Base-by-base conservation (phyloP, 352 stramenopile species). In the Pythium rhizo-oryzae region DNA sequence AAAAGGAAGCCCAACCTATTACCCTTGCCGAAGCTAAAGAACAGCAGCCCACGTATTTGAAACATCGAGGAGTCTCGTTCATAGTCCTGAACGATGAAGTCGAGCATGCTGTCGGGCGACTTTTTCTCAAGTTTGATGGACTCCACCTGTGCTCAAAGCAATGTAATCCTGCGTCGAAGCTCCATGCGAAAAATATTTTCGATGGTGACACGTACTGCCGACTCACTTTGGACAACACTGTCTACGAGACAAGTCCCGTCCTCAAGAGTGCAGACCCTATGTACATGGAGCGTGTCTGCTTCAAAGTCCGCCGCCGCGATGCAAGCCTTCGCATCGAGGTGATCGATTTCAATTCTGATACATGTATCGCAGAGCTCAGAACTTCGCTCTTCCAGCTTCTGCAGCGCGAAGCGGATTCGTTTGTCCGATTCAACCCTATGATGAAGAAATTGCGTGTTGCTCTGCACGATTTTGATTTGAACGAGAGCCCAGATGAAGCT, bases 111-210 rank as follows among this genome's bases (percentile, higher is more conserved):
- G 69, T 83, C 2, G 88, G 88, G 2, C 67, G 88, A 33, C 73
- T 96, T 13, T 96, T 80, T 62, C 78, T 94, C 43, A 88, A 81
- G 49, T 90, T 96, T 54, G 82, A 91, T 30, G 87, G 88, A 2
- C 71, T 94, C 12, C 88, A 96, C 49, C 54, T 96, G 57, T 96
- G 88, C 63, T 87, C 88, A 0, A 96, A 94, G 59, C 81, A 94
- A n/a, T 96, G 88, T 47, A 77, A 86, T 1, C 63, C 62, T 24
- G 68, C 75, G 16, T 72, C 82, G 16, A 82, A 89, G 60, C 75
- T 92, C 33, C 88, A 96, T 16, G 83, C 87, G 16, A 91, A 92
- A 57, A 96, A 96, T 51, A 90, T 96, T 8, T 96, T 94, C 63
- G 86, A 93, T 65, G 88, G 88, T 2, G 88, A 96, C 41, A 94